Evolutionary conservation across 495 filamentous ascomycete genomes (phyloP).

Genomic region (Penicillium coffeae): DNA sequence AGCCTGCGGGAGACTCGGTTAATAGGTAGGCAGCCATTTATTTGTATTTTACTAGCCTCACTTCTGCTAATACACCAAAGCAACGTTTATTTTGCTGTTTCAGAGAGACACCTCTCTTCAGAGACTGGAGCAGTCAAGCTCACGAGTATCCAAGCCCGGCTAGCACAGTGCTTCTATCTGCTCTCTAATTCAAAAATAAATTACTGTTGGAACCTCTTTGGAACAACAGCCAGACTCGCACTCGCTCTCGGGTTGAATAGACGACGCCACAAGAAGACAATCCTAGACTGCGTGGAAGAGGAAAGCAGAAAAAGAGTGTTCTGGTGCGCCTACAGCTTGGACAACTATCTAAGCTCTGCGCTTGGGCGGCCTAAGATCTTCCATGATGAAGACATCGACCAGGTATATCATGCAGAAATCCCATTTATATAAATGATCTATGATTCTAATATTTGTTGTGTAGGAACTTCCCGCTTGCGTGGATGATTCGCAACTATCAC

Average conservation of each 20-base stretch:
- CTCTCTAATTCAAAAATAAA: conserved; percentile 33
- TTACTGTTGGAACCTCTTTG: conserved; percentile 37
- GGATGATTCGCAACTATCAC: conserved; percentile 35
- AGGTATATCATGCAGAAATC: too few relatives aligned
- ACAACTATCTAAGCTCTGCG: conserved; percentile 45
- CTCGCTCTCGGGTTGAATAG: conserved; percentile 32
- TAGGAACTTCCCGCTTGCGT: conserved; percentile 39
- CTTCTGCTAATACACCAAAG: conserved; percentile 6
- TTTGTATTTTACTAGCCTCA: background rate
- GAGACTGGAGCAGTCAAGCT: conserved; percentile 31
- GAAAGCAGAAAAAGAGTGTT: conserved; percentile 42
- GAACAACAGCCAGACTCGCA: conserved; percentile 35
- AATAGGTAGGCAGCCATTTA: conserved; percentile 9
- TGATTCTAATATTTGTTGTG: too few relatives aligned
- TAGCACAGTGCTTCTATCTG: conserved; percentile 34
- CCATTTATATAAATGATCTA: too few relatives aligned
- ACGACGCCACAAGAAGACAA: conserved; percentile 14
- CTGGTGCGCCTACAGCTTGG: conserved; percentile 46
- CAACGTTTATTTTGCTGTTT: conserved; percentile 21
- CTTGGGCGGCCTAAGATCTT: conserved; percentile 42
- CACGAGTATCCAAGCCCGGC: conserved; percentile 30
- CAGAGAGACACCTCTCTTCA: conserved; percentile 18
- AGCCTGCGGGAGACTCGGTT: background rate
- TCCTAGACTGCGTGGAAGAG: conserved; percentile 15
- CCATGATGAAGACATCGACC: conserved; percentile 43